Evolutionary conservation across 495 filamentous ascomycete species (phyloP).

Genomic region (Hamigera avellanea): DNA sequence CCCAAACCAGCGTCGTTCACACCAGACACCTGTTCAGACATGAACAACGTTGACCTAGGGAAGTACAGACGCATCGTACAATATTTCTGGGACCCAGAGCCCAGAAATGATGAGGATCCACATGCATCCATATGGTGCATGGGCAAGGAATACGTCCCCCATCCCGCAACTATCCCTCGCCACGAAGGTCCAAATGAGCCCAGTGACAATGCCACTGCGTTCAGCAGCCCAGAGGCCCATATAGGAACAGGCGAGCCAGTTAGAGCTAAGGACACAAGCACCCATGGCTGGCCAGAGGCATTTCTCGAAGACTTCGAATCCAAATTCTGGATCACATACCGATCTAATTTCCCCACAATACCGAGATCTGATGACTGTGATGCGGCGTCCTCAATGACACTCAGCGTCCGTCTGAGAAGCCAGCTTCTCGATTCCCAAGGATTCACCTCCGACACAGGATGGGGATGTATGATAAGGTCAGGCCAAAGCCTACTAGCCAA

Average conservation of each 20-base stretch:
- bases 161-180: not conserved
- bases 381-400: constrained; percentile 62
- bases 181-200: constrained; percentile 6
- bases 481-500: constrained; percentile 92
- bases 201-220: constrained; percentile 5
- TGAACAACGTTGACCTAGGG: constrained; percentile 51
- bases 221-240: constrained; percentile 4
- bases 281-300: constrained; percentile 65
- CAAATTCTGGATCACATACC: constrained; percentile 92
- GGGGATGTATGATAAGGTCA: constrained; percentile 98
- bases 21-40: too few species aligned
- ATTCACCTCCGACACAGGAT: constrained; percentile 90
- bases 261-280: constrained; percentile 3
- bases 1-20: too few species aligned
- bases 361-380: constrained; percentile 61
- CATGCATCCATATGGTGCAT: constrained; percentile 78
- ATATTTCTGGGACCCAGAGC: constrained; percentile 92
- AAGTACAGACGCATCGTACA: constrained; percentile 75
- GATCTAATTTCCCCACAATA: constrained; percentile 77
- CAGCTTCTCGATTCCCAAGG: constrained; percentile 69
- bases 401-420: constrained; percentile 71
- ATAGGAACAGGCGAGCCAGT: constrained; percentile 22
- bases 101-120: constrained; percentile 63
- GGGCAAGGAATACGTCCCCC: constrained; percentile 55
- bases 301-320: constrained; percentile 94